Conservation (phyloP, 2,329 filamentous ascomycete species). For the Alternaria longipes region DNA sequence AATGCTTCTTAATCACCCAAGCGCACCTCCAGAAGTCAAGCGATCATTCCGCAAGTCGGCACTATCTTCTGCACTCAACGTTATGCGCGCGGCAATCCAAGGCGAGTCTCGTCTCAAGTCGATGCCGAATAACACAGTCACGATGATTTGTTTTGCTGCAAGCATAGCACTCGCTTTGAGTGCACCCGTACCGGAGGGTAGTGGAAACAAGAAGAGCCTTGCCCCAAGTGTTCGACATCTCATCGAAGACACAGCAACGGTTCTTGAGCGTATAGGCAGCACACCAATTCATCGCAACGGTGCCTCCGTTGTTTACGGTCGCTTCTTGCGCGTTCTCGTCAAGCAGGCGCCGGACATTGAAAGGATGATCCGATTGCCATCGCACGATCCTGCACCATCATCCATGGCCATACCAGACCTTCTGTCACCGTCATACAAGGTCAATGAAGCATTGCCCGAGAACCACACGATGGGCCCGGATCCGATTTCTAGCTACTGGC, state of each 20-base stretch:
- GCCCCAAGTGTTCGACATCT: slow-evolving; percentile 47
- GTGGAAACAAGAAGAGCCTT: slow-evolving; percentile 36
- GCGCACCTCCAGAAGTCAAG: slow-evolving; percentile 73
- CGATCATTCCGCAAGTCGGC: slow-evolving; percentile 77
- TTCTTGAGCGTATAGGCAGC: slow-evolving; percentile 73
- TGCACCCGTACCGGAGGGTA: slow-evolving; percentile 34
- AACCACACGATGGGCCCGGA: slow-evolving; percentile 20
- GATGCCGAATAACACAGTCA: slow-evolving; percentile 81
- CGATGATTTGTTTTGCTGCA: slow-evolving; percentile 78
- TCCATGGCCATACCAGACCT: slow-evolving; percentile 21
- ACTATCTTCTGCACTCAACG: slow-evolving; percentile 76
- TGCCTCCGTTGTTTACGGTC: slow-evolving; percentile 68
- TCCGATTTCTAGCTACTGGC: slow-evolving; percentile 30
- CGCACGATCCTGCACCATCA: slow-evolving; percentile 14
- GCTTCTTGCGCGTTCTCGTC: slow-evolving; percentile 61
- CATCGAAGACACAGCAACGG: slow-evolving; percentile 72
- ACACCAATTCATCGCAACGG: slow-evolving; percentile 73
- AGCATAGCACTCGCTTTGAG: slow-evolving; percentile 61
- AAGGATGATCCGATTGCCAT: background rate
- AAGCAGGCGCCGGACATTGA: slow-evolving; percentile 40
- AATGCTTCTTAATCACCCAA: slow-evolving; percentile 77
- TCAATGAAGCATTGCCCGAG: slow-evolving; percentile 14
- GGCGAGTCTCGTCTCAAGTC: slow-evolving; percentile 74
- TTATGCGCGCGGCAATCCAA: slow-evolving; percentile 76
- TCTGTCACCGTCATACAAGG: slow-evolving; percentile 11